Conservation (phyloP, 257 asterid species). For the Rehmannia glutinosa region DNA sequence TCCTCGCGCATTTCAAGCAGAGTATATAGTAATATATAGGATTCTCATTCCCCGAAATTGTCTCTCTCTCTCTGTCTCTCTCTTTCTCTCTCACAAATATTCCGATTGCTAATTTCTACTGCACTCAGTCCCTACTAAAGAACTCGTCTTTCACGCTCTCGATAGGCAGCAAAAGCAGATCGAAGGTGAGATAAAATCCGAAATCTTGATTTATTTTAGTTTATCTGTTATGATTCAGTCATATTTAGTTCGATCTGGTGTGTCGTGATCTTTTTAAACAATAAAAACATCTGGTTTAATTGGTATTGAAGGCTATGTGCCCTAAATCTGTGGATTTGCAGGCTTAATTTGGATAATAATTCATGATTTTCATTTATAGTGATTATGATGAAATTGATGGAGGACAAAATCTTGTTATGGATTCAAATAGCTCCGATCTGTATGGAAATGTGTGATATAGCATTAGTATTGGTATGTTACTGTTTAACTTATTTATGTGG, state of each 20-base stretch:
- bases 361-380: background rate
- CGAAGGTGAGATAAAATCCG: conserved; percentile 5
- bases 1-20: conserved; percentile 2
- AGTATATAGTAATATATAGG: background rate
- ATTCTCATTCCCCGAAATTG: background rate
- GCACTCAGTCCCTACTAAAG: too few relatives aligned
- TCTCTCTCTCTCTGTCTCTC: conserved; percentile 1
- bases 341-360: background rate
- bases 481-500: background rate
- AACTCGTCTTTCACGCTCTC: too few relatives aligned
- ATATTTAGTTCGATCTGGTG: too few relatives aligned
- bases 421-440: background rate
- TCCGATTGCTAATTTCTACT: conserved; percentile 6
- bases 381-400: background rate
- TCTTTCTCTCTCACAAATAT: conserved; percentile 4
- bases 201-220: background rate
- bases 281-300: background rate
- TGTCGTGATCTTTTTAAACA: too few relatives aligned
- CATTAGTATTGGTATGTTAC: background rate
- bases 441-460: background rate
- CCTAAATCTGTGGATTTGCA: background rate
- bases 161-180: too few relatives aligned
- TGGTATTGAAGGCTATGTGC: background rate
- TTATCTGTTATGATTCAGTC: background rate
- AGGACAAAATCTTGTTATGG: background rate